Evolutionary conservation across 805 yeast species (phyloP), one percentile per base, ranked within the genome.

Genomic region (Helenozyma baotianmanensis): DNA sequence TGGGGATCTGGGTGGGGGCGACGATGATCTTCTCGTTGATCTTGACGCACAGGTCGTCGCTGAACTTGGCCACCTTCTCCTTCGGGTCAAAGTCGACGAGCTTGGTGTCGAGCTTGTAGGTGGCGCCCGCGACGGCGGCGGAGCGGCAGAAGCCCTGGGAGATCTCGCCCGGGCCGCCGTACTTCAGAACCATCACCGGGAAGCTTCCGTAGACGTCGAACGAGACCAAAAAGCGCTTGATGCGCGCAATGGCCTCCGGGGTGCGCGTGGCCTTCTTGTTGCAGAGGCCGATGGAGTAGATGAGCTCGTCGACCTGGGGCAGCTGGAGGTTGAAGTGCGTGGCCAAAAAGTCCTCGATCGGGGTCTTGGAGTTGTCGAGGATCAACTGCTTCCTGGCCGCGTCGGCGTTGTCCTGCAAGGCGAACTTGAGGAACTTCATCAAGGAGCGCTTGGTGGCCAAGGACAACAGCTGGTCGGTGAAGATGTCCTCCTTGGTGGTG

Each of bases 101-200:
- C 24, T 70, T 63, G 11, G 92, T 81, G 52, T 81, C 78, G 35
- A 90, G 68, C 57, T 88, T 87, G 62, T 92, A 90, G 21, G 94
- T 86, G 34, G 97, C 82, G 34, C 97, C 97, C 13, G 92, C 97
- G 42, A 90, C 97, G 10, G 98, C 98, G 3, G 97, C 97, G 37
- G 95, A 83, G 48, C 98, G 74, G 62, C 97, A 90, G 59, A 92
- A 90, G 2, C 97, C 98, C 63, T 90, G 98, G 11, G 95, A 80
- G 17, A 90, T 67, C 60, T 90, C 98, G 33, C 97, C 96, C 0
- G 95, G 89, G 2, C 96, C 94, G 36, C 97, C 98, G 61, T 80
- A 90, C 66, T 87, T 90, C 31, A 95, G 83, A 48, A 81, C 81
- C 65, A 90, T 70, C 9, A 85, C 94, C 2, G 98, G 97, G 70